Conservation (phyloP, 768 basidiomycete species). For the Amyloporia xantha region DNA sequence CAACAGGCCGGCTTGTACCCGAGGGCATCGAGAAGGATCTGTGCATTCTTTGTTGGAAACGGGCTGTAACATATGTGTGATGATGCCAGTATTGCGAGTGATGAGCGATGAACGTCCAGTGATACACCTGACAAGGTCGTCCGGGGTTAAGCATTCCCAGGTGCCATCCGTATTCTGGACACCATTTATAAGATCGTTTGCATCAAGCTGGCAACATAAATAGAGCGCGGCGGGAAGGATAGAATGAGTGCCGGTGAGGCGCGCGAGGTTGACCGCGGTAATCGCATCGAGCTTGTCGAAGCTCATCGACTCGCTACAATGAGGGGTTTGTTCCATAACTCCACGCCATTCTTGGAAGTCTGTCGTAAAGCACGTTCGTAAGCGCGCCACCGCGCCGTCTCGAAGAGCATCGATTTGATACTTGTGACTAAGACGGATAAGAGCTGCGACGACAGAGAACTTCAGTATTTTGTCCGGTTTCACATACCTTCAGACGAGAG, state of each 20-base stretch:
- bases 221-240: slow-evolving; percentile 17
- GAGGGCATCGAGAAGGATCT: neutral
- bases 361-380: slow-evolving; percentile 9
- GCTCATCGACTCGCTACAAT: neutral
- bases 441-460: slow-evolving; percentile 14
- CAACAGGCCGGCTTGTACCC: neutral
- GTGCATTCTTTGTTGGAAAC: neutral
- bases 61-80: neutral
- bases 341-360: slow-evolving; percentile 2
- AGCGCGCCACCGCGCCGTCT: slow-evolving; percentile 11
- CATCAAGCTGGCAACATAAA: slow-evolving; percentile 15
- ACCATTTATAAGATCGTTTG: slow-evolving; percentile 5
- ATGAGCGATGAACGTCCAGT: neutral
- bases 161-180: slow-evolving; percentile 5
- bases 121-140: slow-evolving; percentile 10
- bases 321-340: neutral
- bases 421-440: slow-evolving; percentile 18
- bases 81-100: neutral
- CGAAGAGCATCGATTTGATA: slow-evolving; percentile 15
- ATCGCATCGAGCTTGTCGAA: slow-evolving; percentile 6
- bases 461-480: slow-evolving; percentile 10
- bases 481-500: slow-evolving; percentile 1
- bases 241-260: slow-evolving; percentile 15
- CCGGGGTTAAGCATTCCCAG: slow-evolving; percentile 6
- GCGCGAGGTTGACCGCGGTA: slow-evolving; percentile 14